Percentiles rank a stretch among this genome's conserved stretches.
Conservation (phyloP, 495 filamentous ascomycete species). For the Neurospora sp. region DNA sequence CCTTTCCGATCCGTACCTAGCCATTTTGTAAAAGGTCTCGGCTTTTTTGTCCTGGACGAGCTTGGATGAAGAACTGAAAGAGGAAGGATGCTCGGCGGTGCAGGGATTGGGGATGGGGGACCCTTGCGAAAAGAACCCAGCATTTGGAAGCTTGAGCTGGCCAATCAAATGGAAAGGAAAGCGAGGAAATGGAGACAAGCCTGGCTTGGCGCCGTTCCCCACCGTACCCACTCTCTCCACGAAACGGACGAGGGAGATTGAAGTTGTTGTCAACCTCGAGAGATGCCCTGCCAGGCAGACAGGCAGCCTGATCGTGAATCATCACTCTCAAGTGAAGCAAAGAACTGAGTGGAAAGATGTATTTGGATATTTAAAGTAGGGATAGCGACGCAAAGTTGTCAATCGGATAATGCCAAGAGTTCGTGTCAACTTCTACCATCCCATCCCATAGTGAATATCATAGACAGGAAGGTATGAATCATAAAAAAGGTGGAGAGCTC, state of each 20-base stretch:
- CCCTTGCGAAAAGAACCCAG: not conserved
- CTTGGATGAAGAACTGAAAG: not conserved
- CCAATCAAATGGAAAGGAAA: not conserved
- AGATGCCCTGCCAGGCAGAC: not conserved
- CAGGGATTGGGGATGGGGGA: not conserved
- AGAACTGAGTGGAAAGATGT: not conserved
- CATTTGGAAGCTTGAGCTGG: not conserved
- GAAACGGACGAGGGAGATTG: too few species aligned
- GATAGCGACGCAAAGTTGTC: not conserved
- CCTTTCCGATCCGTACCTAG: too few species aligned
- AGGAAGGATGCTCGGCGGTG: not conserved
- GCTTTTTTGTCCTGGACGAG: too few species aligned
- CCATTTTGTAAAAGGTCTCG: too few species aligned
- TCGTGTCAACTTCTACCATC: not conserved
- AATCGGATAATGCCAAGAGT: not conserved
- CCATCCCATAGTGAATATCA: too few species aligned
- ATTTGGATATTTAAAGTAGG: not conserved
- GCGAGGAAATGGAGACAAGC: not conserved
- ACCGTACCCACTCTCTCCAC: not conserved
- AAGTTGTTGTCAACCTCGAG: not conserved
- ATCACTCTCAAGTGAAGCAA: not conserved
- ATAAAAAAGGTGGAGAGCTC: not conserved
- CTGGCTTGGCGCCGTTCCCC: not conserved
- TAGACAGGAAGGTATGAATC: not conserved
- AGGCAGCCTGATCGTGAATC: not conserved